Evolutionary conservation across 257 asterid species (phyloP).

Genomic region (Mentha longifolia): DNA sequence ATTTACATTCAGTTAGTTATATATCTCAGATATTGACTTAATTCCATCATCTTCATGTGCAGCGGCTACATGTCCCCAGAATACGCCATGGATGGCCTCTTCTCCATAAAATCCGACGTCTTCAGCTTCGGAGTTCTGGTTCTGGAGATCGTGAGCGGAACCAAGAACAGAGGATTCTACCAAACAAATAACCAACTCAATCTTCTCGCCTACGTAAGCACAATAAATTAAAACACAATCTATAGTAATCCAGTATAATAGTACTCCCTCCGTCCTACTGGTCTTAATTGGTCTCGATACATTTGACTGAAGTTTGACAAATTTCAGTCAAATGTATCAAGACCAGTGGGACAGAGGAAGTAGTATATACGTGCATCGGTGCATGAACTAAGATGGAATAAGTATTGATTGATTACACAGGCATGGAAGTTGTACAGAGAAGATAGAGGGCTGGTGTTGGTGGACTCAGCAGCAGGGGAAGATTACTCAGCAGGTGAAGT

Average conservation of each 20-base stretch:
- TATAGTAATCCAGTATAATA: too few relatives aligned
- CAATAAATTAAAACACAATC: background rate
- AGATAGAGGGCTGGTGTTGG: constrained; percentile 56
- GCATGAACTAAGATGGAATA: background rate
- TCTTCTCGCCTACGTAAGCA: constrained; percentile 75
- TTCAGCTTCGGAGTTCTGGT: constrained; percentile 84
- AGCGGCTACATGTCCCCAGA: constrained; percentile 91
- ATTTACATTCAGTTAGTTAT: background rate
- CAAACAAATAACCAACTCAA: constrained; percentile 66
- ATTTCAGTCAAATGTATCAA: too few relatives aligned
- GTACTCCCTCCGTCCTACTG: too few relatives aligned
- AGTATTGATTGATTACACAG: constrained; percentile 26
- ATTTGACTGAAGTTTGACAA: too few relatives aligned
- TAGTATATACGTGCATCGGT: too few relatives aligned
- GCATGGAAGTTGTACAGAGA: constrained; percentile 69
- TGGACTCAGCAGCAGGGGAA: constrained; percentile 52
- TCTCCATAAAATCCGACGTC: constrained; percentile 75
- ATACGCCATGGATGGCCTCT: constrained; percentile 83
- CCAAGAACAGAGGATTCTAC: constrained; percentile 72
- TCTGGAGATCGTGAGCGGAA: constrained; percentile 67
- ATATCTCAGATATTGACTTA: background rate
- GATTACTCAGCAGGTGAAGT: constrained; percentile 47
- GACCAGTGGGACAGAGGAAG: too few relatives aligned
- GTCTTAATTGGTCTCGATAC: too few relatives aligned
- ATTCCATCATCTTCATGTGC: background rate